Evolutionary conservation across 345 rosid genomes (phyloP).

Genomic region (Raphanus raphanistrum): DNA sequence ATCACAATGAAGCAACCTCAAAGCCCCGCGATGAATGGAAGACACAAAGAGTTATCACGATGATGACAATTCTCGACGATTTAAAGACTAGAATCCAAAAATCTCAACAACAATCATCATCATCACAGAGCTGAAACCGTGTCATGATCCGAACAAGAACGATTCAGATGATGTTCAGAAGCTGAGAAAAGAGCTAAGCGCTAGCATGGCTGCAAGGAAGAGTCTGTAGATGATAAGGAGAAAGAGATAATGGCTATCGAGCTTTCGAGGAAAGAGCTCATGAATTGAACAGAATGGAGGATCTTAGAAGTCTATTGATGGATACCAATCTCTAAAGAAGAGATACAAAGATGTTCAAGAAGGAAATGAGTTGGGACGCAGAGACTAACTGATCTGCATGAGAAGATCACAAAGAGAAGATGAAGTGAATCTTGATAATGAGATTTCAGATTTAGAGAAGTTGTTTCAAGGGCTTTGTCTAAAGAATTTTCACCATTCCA

Average conservation of each 20-base stretch:
- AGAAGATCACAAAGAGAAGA: conserved; percentile 28
- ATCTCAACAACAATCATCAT: conserved; percentile 54
- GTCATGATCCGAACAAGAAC: conserved; percentile 36
- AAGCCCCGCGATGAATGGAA: conserved; percentile 52
- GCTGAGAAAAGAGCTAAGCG: conserved; percentile 55
- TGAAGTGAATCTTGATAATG: conserved; percentile 35
- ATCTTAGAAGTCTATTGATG: conserved; percentile 62
- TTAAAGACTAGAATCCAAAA: conserved; percentile 60
- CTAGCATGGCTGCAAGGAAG: conserved; percentile 59
- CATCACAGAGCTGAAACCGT: conserved; percentile 60
- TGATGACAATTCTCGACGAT: conserved; percentile 72
- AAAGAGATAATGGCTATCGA: conserved; percentile 76
- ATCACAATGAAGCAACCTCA: conserved; percentile 57
- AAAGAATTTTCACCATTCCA: conserved; percentile 36
- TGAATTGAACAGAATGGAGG: conserved; percentile 60
- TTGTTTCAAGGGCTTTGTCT: conserved; percentile 41
- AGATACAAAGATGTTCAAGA: conserved; percentile 53
- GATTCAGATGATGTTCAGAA: conserved; percentile 47
- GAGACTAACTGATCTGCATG: conserved; percentile 41
- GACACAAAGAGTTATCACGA: conserved; percentile 63
- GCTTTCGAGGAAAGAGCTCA: conserved; percentile 64
- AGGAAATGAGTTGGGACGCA: conserved; percentile 45
- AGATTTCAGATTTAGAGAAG: conserved; percentile 48
- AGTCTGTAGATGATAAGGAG: conserved; percentile 78
- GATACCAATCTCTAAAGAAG: conserved; percentile 62